A percentile compares a stretch with the other conserved stretches of the same genome.
phyloP scores from a whole-genome alignment of 1,284 basidiomycete species.

The Marasmius fiardii region DNA sequence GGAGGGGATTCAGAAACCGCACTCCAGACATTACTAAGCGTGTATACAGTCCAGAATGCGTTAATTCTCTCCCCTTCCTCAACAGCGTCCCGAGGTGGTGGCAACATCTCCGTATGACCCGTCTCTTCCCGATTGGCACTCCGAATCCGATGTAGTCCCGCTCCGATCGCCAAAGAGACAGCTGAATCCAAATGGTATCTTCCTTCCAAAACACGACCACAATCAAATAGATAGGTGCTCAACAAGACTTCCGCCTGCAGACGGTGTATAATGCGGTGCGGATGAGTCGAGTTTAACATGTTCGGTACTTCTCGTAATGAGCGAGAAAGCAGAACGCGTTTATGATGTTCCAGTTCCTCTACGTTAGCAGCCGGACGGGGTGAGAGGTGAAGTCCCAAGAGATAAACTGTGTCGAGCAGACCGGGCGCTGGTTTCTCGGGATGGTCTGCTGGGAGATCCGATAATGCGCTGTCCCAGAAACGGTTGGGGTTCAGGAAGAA shows the following conservation, averaged over 20 bases:
- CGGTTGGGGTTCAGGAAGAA: slow-evolving; percentile 45
- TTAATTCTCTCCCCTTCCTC: slow-evolving; percentile 3
- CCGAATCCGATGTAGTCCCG: not conserved
- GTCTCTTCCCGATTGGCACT: not conserved
- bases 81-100: not conserved
- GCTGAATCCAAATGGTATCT: not conserved
- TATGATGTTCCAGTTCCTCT: not conserved
- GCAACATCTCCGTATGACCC: not conserved
- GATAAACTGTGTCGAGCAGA: slow-evolving; percentile 44
- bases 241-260: not conserved
- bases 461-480: slow-evolving; percentile 30
- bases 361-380: no score
- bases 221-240: not conserved
- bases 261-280: not conserved
- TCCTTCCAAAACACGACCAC: not conserved
- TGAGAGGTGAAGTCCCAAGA: slow-evolving; percentile 34
- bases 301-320: not conserved
- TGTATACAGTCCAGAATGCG: not conserved
- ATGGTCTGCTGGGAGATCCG: slow-evolving; percentile 25
- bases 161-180: not conserved
- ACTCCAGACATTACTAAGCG: not conserved
- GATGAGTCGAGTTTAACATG: not conserved
- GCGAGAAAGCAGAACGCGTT: not conserved
- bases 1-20: not conserved
- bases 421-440: slow-evolving; percentile 42